Base-by-base conservation (phyloP, 176 grass and related monocot species). In the Carex parvula region DNA sequence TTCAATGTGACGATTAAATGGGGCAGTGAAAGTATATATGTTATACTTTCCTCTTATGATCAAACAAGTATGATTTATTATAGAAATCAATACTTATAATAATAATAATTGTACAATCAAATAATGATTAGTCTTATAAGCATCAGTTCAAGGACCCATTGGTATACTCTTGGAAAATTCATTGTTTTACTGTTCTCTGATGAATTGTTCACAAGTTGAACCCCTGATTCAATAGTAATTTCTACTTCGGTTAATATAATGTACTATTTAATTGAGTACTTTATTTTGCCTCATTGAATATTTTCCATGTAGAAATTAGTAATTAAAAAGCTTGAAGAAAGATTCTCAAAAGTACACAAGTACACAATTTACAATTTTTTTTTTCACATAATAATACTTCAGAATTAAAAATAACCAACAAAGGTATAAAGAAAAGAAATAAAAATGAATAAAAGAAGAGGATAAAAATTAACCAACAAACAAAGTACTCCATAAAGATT, bases 1-100 rank as follows among this genome's bases (percentile, higher is more conserved):
- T 99, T 90, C 89, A 83, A 11, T 95, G 96, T 75, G 91, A 92
- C 71, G 96, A 99, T 30, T 17, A n/a, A n/a, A 26, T 46, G 18
- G 93, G 70, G 84, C 55, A 3, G 85, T 80, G 89, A 93, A 29
- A 60, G 37, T 22, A 55, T 22, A 26, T 26, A 12, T 57, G 8
- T 33, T 15, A 56, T 54, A 6, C 3, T 55, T 80, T 56, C 2
- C 4, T 79, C 6, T 60, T 79, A 24, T 60, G 24, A 33, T 33
- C 6, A 78, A 71, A 8, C 18, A 58, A 30, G 26, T 61, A 55
- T 60, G 13, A 35, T 39, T 41, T 8, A 26, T 18, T 10, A 63
- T 4, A 69, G 33, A 18, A 7, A 68, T 0, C 15, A 37, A 35
- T 17, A 62, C 35, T 37, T 37, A 37, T 37, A 37, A 37, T 37